Evolutionary conservation across 805 yeast species (phyloP).

Genomic region (Zygotorulaspora danielsina): DNA sequence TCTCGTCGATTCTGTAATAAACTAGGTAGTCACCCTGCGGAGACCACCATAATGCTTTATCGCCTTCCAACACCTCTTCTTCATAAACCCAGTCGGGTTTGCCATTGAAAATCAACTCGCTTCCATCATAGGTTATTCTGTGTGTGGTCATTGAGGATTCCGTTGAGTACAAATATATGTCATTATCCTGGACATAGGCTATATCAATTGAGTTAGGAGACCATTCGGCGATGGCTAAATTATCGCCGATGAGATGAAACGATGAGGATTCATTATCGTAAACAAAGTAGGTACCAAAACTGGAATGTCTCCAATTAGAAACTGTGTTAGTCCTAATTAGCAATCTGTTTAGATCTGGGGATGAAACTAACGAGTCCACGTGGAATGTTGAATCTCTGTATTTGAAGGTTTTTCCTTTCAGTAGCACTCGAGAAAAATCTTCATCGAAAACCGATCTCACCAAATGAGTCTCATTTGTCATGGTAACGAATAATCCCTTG

Average conservation of each 20-base stretch:
- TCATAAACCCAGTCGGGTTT: constrained; percentile 95
- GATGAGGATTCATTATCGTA: constrained; percentile 32
- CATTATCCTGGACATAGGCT: constrained; percentile 65
- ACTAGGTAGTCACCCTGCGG: constrained; percentile 63
- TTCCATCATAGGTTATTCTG: constrained; percentile 68
- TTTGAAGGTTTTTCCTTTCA: constrained; percentile 45
- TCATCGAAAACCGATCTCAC: constrained; percentile 45
- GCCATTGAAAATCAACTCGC: constrained; percentile 70
- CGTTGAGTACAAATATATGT: constrained; percentile 55
- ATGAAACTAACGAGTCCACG: constrained; percentile 55
- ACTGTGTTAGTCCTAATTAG: constrained; percentile 57
- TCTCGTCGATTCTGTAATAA: constrained; percentile 65
- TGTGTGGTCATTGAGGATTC: constrained; percentile 27
- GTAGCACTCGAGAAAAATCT: constrained; percentile 43
- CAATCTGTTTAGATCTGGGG: constrained; percentile 60
- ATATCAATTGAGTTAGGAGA: constrained; percentile 65
- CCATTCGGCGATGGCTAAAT: constrained; percentile 55
- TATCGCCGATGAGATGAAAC: constrained; percentile 31
- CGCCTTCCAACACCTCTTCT: constrained; percentile 75
- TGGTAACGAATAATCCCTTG: constrained; percentile 62
- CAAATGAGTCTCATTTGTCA: constrained; percentile 45
- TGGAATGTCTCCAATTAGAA: constrained; percentile 56
- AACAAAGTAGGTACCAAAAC: constrained; percentile 43
- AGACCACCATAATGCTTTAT: constrained; percentile 84
- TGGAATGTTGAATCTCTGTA: constrained; percentile 40